These are phyloP conservation scores for Myriosclerotinia curreyana DNA, from an alignment of 2,329 filamentous ascomycete species.

Conservation along the genomic window DNA sequence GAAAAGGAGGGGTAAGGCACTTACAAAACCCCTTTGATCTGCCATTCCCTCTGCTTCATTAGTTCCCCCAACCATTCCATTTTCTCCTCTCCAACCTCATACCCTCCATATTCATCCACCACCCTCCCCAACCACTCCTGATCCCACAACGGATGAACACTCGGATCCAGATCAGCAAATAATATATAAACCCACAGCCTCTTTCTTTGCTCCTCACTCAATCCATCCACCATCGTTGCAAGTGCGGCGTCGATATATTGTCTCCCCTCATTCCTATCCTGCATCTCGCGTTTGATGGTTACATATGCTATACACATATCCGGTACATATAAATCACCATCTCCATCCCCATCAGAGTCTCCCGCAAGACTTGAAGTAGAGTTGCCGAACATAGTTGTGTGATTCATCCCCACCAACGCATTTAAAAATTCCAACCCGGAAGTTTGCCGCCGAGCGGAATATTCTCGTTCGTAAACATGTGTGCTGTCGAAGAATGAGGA, in stretches of 20 bases:
- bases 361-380: constrained; percentile 4
- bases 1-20: not conserved
- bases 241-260: constrained; percentile 29
- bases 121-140: constrained; percentile 4
- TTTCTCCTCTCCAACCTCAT: constrained; percentile 6
- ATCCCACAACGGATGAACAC: constrained; percentile 13
- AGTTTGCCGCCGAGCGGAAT: constrained; percentile 24
- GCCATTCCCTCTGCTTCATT: constrained; percentile 11
- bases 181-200: constrained; percentile 11
- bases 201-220: constrained; percentile 30
- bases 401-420: not conserved
- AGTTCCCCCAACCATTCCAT: not conserved
- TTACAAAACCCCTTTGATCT: constrained; percentile 13
- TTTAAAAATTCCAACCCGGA: constrained; percentile 24
- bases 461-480: constrained; percentile 28
- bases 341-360: not conserved
- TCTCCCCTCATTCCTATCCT: constrained; percentile 22
- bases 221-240: constrained; percentile 29
- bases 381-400: constrained; percentile 3
- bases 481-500: constrained; percentile 27
- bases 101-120: constrained; percentile 12
- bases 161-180: constrained; percentile 8
- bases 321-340: constrained; percentile 3
- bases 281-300: constrained; percentile 22
- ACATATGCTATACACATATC: constrained; percentile 27